A percentile compares a stretch with the other conserved stretches of the same genome.
Evolutionary conservation across 345 rosid genomes (phyloP).

Genomic region (Eucalyptus viminalis): DNA sequence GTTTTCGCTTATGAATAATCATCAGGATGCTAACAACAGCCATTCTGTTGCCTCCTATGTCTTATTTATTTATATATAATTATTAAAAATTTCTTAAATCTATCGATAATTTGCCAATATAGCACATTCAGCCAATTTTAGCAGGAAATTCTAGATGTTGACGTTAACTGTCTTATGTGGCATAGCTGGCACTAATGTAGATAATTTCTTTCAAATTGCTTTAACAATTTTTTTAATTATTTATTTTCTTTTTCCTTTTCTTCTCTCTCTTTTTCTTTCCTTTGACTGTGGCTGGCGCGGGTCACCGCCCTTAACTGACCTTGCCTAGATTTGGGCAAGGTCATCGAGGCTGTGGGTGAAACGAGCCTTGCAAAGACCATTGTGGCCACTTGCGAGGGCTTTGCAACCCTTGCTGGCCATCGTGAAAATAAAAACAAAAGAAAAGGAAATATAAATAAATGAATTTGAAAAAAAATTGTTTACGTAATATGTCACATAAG

Average conservation of each 20-base stretch:
- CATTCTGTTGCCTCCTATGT: not conserved
- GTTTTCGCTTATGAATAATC: not conserved
- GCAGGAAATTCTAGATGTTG: not conserved
- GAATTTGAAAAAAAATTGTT: not conserved
- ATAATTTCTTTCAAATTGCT: too few relatives aligned
- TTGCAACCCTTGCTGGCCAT: not conserved
- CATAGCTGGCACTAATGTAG: fast-evolving
- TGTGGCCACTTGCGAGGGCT: fast-evolving
- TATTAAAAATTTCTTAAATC: not conserved
- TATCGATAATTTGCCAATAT: too few relatives aligned
- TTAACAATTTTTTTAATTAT: too few relatives aligned
- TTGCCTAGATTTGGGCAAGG: not conserved
- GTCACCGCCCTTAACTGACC: not conserved
- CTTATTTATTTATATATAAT: not conserved
- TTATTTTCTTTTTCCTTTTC: not conserved
- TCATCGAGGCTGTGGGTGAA: not conserved
- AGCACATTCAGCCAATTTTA: too few relatives aligned
- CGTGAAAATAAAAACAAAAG: not conserved
- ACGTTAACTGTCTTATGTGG: not conserved
- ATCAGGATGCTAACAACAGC: not conserved
- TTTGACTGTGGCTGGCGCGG: not conserved
- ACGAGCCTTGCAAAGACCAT: not conserved
- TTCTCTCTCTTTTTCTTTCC: too few relatives aligned
- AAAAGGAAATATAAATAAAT: too few relatives aligned
- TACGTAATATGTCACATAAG: not conserved